phyloP scores from a whole-genome alignment of 495 filamentous ascomycete genomes.

The Penicillium flavigenum region DNA sequence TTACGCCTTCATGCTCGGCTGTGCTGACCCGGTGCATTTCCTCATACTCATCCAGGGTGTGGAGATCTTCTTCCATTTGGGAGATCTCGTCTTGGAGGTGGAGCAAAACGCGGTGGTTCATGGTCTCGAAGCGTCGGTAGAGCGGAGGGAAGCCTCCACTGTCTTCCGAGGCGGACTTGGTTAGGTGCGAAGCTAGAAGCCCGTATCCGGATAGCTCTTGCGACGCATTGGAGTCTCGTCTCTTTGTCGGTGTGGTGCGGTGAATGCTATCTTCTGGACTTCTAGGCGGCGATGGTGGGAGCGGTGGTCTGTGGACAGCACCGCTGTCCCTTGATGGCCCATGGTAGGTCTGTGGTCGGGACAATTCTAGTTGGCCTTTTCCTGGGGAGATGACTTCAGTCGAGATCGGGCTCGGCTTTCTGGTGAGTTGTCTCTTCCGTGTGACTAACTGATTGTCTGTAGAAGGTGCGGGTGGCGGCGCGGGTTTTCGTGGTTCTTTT shows the following conservation, averaged over 20 bases:
- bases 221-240: conserved; percentile 28
- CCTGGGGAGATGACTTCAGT: conserved; percentile 12
- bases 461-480: conserved; percentile 26
- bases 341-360: conserved; percentile 37
- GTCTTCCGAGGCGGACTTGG: conserved; percentile 36
- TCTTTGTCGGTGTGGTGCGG: conserved; percentile 23
- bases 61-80: conserved; percentile 73
- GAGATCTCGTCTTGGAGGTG: conserved; percentile 85
- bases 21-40: conserved; percentile 60
- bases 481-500: conserved; percentile 23
- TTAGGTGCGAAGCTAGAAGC: conserved; percentile 61
- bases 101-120: conserved; percentile 83
- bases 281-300: conserved; percentile 41
- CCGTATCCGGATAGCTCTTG: conserved; percentile 61
- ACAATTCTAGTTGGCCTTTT: conserved; percentile 21
- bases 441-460: conserved; percentile 26
- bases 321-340: conserved; percentile 19
- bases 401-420: conserved; percentile 19
- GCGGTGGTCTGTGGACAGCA: conserved; percentile 25
- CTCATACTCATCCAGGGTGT: conserved; percentile 68
- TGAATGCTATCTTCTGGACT: conserved; percentile 40
- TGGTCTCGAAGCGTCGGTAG: conserved; percentile 78
- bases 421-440: conserved; percentile 21
- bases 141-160: conserved; percentile 59
- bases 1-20: conserved; percentile 48